Conservation (phyloP, 148 eudicot species). For the Pouteria glomerata region DNA sequence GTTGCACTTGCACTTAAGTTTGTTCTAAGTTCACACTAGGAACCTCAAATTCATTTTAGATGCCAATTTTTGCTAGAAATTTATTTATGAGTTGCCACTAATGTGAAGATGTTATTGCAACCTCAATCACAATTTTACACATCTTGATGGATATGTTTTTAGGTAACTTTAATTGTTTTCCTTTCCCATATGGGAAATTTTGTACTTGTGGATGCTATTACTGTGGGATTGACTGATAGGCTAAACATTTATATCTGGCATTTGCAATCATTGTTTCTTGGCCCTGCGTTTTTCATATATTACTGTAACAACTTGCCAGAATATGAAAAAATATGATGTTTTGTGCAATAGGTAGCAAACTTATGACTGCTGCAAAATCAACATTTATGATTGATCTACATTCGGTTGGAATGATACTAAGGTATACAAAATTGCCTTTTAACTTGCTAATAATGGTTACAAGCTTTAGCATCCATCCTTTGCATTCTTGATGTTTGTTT, state of each 20-base stretch:
- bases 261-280: conserved; percentile 7
- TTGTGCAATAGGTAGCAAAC: conserved; percentile 92
- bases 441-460: background rate
- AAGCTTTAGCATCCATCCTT: background rate
- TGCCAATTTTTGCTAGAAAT: background rate
- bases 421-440: conserved; percentile 33
- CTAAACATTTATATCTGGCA: conserved; percentile 8
- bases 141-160: conserved; percentile 5
- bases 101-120: background rate
- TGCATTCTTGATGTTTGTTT: background rate
- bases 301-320: background rate
- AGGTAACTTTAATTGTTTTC: conserved; percentile 97
- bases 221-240: conserved; percentile 97
- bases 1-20: background rate
- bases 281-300: background rate
- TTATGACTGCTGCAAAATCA: conserved; percentile 86
- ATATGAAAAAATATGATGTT: conserved; percentile 57
- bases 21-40: background rate
- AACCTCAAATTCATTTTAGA: conserved; percentile 3
- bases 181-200: conserved; percentile 97
- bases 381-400: conserved; percentile 98
- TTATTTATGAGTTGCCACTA: conserved; percentile 2
- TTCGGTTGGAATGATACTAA: conserved; percentile 95
- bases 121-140: background rate
- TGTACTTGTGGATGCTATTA: conserved; percentile 96